Evolutionary conservation across 1,284 basidiomycete genomes (phyloP).

Genomic region (Cutaneotrichosporon cutaneum): DNA sequence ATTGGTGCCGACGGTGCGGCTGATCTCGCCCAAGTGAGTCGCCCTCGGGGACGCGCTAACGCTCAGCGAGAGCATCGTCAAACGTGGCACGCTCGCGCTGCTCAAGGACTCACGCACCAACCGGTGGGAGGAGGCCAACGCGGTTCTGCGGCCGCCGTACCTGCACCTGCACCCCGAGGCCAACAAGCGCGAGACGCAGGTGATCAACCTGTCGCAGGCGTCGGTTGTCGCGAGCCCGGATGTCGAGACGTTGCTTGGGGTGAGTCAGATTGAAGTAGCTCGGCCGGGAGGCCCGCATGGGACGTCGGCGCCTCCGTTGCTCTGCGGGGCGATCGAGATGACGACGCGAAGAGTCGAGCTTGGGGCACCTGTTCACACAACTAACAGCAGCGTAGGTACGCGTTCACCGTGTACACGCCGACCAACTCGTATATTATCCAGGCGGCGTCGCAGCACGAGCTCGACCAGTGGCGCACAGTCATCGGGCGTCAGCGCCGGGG

Average conservation of each 20-base stretch:
- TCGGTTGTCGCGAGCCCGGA: constrained; percentile 82
- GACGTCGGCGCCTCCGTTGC: neutral
- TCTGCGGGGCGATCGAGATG: neutral
- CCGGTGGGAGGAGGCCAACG: constrained; percentile 79
- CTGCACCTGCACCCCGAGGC: constrained; percentile 79
- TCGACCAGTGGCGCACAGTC: constrained; percentile 70
- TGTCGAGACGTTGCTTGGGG: constrained; percentile 80
- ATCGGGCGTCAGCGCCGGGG: constrained; percentile 19
- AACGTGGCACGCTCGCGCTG: constrained; percentile 76
- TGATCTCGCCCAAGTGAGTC: constrained; percentile 13
- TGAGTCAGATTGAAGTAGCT: constrained; percentile 54
- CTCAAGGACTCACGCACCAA: constrained; percentile 75
- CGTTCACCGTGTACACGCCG: constrained; percentile 82
- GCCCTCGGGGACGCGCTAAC: neutral
- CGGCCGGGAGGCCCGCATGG: neutral
- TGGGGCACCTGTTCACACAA: neutral
- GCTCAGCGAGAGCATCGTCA: constrained; percentile 72
- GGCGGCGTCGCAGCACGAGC: constrained; percentile 73
- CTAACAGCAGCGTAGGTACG: constrained; percentile 66
- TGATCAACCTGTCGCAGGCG: constrained; percentile 80
- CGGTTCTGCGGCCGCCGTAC: constrained; percentile 90
- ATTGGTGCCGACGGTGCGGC: constrained; percentile 39
- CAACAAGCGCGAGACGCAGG: constrained; percentile 74
- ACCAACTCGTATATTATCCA: constrained; percentile 86
- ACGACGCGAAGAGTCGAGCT: neutral